A percentile compares a stretch with the other conserved stretches of the same genome.
Conservation (phyloP, 352 stramenopile species). For the Pilasporangium apinafurcum region DNA sequence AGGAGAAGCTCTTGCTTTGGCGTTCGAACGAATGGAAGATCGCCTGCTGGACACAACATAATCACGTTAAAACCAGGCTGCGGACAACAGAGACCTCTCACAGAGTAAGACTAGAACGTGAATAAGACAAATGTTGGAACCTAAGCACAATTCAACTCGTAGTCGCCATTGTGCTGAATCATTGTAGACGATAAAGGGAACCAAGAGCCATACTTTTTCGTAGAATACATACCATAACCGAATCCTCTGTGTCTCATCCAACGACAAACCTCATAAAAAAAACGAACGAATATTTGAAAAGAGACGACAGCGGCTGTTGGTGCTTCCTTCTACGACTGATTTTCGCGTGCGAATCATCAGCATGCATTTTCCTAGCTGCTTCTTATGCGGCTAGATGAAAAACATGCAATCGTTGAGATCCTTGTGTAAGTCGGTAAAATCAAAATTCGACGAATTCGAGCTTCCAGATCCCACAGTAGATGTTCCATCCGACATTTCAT, state of each 20-base stretch:
- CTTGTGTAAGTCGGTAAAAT: conserved; percentile 11
- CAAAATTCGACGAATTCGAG: conserved; percentile 10
- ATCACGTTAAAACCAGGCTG: background rate
- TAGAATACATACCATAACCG: no score
- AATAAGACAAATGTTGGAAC: no score
- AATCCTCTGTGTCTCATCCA: no score
- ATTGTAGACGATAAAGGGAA: no score
- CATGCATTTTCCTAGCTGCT: background rate
- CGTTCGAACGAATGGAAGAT: conserved; percentile 50
- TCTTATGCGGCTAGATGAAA: conserved; percentile 3
- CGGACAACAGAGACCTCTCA: no score
- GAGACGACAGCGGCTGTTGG: no score
- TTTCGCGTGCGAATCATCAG: background rate
- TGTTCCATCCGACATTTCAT: conserved; percentile 16
- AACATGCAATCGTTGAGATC: conserved; percentile 11
- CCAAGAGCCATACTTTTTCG: no score
- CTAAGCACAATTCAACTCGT: no score
- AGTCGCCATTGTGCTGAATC: no score
- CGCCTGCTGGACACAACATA: conserved; percentile 7
- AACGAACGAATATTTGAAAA: no score
- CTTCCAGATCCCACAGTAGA: conserved; percentile 9
- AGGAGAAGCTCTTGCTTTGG: conserved; percentile 33
- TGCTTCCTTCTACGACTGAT: background rate
- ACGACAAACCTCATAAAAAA: no score
- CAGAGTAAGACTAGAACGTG: no score